Conservation (phyloP, 2,329 filamentous ascomycete genomes). For the Leptoxyphium fumago region DNA sequence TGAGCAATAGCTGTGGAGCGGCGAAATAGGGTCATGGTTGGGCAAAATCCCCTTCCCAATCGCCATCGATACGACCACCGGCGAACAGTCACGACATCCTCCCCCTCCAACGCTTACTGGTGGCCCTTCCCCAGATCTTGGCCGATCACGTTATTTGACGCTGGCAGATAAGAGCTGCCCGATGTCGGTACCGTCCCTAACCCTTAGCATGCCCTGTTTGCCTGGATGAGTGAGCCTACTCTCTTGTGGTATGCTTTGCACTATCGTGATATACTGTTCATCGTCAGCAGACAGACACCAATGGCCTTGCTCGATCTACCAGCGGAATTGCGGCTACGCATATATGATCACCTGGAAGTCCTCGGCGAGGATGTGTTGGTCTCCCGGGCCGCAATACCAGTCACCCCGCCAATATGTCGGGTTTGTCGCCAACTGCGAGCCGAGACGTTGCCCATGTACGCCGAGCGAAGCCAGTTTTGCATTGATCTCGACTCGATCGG, state of each 20-base stretch:
- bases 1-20: too few species aligned
- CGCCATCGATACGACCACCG: too few species aligned
- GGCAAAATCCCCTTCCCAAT: too few species aligned
- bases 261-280: too few species aligned
- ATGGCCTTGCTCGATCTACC: neutral
- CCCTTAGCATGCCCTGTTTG: too few species aligned
- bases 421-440: conserved; percentile 6
- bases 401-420: conserved; percentile 12
- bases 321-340: neutral
- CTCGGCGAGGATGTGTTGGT: neutral
- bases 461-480: conserved; percentile 8
- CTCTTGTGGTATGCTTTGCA: too few species aligned
- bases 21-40: too few species aligned
- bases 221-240: too few species aligned
- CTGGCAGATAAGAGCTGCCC: neutral
- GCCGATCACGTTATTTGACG: neutral
- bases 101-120: too few species aligned
- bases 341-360: neutral
- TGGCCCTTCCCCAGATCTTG: neutral
- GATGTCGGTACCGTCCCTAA: too few species aligned
- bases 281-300: too few species aligned
- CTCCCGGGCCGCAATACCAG: neutral
- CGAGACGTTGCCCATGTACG: conserved; percentile 13
- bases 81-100: too few species aligned
- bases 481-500: conserved; percentile 8